These are phyloP conservation scores for Capniomyces stellatus DNA, from an alignment of 371 early-diverging fungal species.

Conservation along the genomic window DNA sequence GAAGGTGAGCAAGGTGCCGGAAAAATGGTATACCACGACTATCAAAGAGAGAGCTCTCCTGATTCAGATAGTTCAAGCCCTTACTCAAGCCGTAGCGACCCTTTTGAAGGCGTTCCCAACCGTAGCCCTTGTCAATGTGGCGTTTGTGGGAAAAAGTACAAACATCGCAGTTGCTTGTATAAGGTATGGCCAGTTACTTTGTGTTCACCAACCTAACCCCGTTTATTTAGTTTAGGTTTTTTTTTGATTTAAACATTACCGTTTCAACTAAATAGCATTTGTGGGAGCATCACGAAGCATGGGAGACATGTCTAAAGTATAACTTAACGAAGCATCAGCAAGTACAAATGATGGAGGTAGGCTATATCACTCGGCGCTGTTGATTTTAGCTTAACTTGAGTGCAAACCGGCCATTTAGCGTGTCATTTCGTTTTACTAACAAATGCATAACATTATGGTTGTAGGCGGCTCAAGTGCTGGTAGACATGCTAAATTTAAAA, in stretches of 20 bases:
- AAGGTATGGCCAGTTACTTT: constrained; percentile 11
- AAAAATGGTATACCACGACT: background rate
- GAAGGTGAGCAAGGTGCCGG: too few species aligned
- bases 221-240: too few species aligned
- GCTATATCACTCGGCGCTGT: too few species aligned
- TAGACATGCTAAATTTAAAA: constrained; percentile 22
- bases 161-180: constrained; percentile 31
- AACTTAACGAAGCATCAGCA: constrained; percentile 36
- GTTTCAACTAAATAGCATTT: constrained; percentile 13
- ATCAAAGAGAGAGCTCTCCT: background rate
- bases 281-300: constrained; percentile 38
- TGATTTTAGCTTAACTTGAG: constrained; percentile 2
- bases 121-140: constrained; percentile 23
- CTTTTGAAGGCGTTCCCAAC: constrained; percentile 5
- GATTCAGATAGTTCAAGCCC: background rate
- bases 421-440: too few species aligned
- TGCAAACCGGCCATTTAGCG: too few species aligned
- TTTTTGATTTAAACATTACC: too few species aligned
- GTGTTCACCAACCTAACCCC: too few species aligned
- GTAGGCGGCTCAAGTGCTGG: constrained; percentile 26
- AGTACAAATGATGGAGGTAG: constrained; percentile 39
- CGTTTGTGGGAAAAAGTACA: constrained; percentile 31
- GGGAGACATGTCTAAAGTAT: constrained; percentile 32
- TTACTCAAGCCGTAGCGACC: background rate
- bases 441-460: too few species aligned